phyloP scores from a whole-genome alignment of 768 basidiomycete species.

The Lyophyllum shimeji region DNA sequence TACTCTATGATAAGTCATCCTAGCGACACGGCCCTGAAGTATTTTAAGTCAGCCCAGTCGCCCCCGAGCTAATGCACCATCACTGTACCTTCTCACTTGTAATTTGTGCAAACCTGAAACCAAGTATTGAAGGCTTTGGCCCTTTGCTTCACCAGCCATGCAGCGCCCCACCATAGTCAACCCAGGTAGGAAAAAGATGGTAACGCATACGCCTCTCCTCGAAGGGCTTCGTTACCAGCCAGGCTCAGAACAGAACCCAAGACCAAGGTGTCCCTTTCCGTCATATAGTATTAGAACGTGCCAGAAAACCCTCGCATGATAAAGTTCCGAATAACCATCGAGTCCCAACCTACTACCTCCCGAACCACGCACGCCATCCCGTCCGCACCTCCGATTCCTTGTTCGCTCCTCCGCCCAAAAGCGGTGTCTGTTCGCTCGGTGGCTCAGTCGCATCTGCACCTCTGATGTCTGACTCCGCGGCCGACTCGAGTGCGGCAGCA shows the following conservation, averaged over 20 bases:
- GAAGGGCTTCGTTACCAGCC: too few relatives aligned
- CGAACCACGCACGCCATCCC: constrained; percentile 6
- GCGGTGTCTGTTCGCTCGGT: constrained; percentile 20
- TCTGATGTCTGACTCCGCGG: constrained; percentile 24
- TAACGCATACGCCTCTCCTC: too few relatives aligned
- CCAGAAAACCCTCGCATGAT: neutral
- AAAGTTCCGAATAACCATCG: neutral
- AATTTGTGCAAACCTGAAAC: too few relatives aligned
- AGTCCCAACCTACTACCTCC: neutral
- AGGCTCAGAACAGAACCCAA: too few relatives aligned
- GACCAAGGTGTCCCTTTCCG: too few relatives aligned
- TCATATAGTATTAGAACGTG: too few relatives aligned
- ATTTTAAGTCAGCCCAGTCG: neutral
- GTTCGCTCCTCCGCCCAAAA: constrained; percentile 10
- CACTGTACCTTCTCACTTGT: neutral
- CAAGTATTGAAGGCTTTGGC: too few relatives aligned
- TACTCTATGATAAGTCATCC: neutral
- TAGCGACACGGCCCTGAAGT: neutral
- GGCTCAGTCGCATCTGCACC: neutral
- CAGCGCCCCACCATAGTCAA: too few relatives aligned
- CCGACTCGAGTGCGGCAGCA: constrained; percentile 21
- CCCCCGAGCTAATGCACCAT: neutral
- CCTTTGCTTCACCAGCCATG: too few relatives aligned
- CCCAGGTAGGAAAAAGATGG: too few relatives aligned
- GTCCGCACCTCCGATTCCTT: neutral